Evolutionary conservation across 2,329 filamentous ascomycete genomes (phyloP), one percentile per base, ranked within the genome.

Genomic region (Trichoderma asperellum): DNA sequence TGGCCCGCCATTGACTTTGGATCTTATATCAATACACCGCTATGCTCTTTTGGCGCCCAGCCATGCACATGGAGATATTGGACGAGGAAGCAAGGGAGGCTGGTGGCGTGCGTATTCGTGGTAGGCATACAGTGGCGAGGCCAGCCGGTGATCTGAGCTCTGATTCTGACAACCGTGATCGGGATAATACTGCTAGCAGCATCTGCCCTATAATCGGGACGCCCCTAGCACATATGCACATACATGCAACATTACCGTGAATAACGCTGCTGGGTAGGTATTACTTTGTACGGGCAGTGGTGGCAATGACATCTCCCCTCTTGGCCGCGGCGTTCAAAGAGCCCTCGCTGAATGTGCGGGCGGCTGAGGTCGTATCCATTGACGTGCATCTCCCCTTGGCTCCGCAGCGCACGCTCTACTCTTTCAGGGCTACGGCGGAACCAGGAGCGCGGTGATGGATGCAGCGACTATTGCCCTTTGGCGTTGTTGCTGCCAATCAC

Each of bases 101-200:
- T 49, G 37, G 63, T 34, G 29, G 55, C 32, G 37, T 63, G 62
- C 35, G 37, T 43, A 47, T 47, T 43, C n/a, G 62, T 47, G 16
- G 55, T 21, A 43, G 55, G 63, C 32, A 34, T 67, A 24, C 24
- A 43, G 49, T 53, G 61, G 63, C 63, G 40, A 29, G 55, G 63
- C 53, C 63, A 67, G 63, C 55, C 63, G 34, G 63, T 67, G 63
- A 67, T 67, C 63, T 59, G 63, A 67, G 63, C 63, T 56, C 53
- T 40, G 40, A 37, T 59, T 67, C 63, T 67, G 63, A 59, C 63
- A 52, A 27, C 63, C 34, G 16, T 62, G 63, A 67, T 57, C 53
- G 53, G 53, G 43, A 58, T n/a, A 32, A 58, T n/a, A 32, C 55
- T 64, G 16, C 53, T 37, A 56, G 49, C 14, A n/a, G 61, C n/a